Conservation (phyloP, 2,329 filamentous ascomycete species). For the Fusarium irregulare region DNA sequence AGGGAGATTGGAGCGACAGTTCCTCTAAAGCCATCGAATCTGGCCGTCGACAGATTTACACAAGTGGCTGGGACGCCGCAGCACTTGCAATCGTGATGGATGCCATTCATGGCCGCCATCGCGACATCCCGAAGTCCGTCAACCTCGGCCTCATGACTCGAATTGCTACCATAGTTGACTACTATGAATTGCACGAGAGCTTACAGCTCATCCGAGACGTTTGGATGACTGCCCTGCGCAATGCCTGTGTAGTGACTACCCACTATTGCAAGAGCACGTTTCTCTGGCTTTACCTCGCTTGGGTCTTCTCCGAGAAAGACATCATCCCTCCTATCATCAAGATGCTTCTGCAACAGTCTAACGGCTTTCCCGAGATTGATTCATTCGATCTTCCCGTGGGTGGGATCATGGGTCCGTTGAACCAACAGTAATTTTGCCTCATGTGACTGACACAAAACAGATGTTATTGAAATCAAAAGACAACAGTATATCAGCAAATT, state of each 20-base stretch:
- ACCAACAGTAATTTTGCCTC: no score
- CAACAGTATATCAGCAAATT: background rate
- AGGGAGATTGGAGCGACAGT: background rate
- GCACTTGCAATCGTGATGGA: slow-evolving; percentile 1
- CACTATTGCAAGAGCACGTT: background rate
- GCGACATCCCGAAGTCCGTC: fast-evolving
- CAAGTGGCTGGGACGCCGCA: background rate
- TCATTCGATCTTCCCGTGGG: background rate
- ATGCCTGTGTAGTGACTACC: no score
- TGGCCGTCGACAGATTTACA: background rate
- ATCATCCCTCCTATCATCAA: fast-evolving
- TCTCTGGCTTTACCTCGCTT: background rate
- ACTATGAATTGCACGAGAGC: slow-evolving; percentile 8
- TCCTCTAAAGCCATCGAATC: no score
- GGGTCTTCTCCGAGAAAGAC: background rate
- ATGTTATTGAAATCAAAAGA: background rate
- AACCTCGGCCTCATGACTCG: background rate
- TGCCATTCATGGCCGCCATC: slow-evolving; percentile 10
- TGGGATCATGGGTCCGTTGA: background rate
- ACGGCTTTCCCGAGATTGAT: fast-evolving
- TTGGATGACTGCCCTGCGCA: no score
- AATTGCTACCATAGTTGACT: slow-evolving; percentile 6
- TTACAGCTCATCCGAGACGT: background rate
- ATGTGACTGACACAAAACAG: background rate
- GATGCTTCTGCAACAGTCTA: fast-evolving